Conservation (phyloP, 305 asterid species). For the Fraxinus dipetala region DNA sequence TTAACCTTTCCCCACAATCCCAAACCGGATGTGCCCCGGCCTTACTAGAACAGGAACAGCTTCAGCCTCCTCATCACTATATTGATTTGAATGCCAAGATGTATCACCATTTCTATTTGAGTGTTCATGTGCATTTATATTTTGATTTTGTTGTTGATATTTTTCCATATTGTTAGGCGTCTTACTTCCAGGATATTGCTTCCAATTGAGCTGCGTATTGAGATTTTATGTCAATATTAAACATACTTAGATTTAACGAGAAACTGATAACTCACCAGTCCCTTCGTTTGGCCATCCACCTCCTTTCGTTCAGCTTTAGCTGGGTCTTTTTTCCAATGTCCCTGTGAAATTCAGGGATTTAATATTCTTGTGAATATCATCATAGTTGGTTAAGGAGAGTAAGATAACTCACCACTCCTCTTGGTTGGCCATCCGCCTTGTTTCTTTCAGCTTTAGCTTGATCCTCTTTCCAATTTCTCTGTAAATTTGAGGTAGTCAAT, state of each 20-base stretch:
- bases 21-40: slow-evolving; percentile 98
- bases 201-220: slow-evolving; percentile 66
- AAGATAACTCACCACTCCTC: slow-evolving; percentile 38
- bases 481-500: slow-evolving; percentile 34
- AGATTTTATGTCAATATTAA: slow-evolving; percentile 28
- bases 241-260: slow-evolving; percentile 16
- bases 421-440: slow-evolving; percentile 34
- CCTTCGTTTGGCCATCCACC: slow-evolving; percentile 61
- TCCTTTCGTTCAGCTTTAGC: slow-evolving; percentile 38
- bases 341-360: slow-evolving; percentile 32
- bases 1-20: slow-evolving; percentile 69
- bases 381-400: slow-evolving; percentile 12
- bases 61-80: slow-evolving; percentile 48
- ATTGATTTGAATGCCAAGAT: slow-evolving; percentile 39
- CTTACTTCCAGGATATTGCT: slow-evolving; percentile 46
- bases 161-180: slow-evolving; percentile 34
- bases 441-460: slow-evolving; percentile 48
- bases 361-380: slow-evolving; percentile 16
- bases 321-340: slow-evolving; percentile 50
- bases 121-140: slow-evolving; percentile 24
- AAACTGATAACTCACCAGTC: slow-evolving; percentile 60
- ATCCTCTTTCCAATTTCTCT: slow-evolving; percentile 72
- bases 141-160: slow-evolving; percentile 30
- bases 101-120: slow-evolving; percentile 35
- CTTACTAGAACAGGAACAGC: slow-evolving; percentile 69